phyloP scores from a whole-genome alignment of 495 filamentous ascomycete species.

The Penicillium mononematosum region DNA sequence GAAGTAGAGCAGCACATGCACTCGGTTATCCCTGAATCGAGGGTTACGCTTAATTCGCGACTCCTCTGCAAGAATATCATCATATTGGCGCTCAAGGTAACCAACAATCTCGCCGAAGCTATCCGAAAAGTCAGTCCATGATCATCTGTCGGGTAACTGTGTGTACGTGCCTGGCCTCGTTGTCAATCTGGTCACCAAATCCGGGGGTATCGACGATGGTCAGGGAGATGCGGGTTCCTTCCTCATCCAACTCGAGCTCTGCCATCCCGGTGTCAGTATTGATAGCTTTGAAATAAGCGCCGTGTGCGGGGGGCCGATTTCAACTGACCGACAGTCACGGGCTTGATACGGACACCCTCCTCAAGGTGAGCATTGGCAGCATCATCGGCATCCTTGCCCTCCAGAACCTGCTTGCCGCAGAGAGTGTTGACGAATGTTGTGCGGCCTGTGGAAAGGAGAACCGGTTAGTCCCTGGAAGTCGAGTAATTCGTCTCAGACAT shows the following conservation, averaged over 20 bases:
- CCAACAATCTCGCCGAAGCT: slow-evolving; percentile 97
- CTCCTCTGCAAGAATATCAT: slow-evolving; percentile 97
- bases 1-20: slow-evolving; percentile 97
- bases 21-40: slow-evolving; percentile 96
- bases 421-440: slow-evolving; percentile 99
- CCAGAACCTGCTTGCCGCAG: slow-evolving; percentile 88
- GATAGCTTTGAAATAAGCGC: not conserved
- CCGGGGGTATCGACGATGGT: slow-evolving; percentile 98
- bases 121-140: slow-evolving; percentile 28
- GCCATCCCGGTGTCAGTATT: slow-evolving; percentile 11
- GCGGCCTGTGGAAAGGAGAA: slow-evolving; percentile 59
- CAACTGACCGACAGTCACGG: slow-evolving; percentile 88
- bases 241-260: slow-evolving; percentile 97
- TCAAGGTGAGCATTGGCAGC: slow-evolving; percentile 83
- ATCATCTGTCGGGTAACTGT: not conserved
- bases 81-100: slow-evolving; percentile 97
- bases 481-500: slow-evolving; percentile 35
- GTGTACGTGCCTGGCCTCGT: slow-evolving; percentile 81
- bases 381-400: slow-evolving; percentile 88
- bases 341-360: slow-evolving; percentile 97
- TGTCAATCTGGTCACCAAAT: slow-evolving; percentile 98
- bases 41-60: slow-evolving; percentile 99
- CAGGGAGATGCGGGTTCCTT: slow-evolving; percentile 95
- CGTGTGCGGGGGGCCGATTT: slow-evolving; percentile 7
- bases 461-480: slow-evolving; percentile 29